Base-by-base conservation (phyloP, 495 filamentous ascomycete species). In the Neurospora sp. region DNA sequence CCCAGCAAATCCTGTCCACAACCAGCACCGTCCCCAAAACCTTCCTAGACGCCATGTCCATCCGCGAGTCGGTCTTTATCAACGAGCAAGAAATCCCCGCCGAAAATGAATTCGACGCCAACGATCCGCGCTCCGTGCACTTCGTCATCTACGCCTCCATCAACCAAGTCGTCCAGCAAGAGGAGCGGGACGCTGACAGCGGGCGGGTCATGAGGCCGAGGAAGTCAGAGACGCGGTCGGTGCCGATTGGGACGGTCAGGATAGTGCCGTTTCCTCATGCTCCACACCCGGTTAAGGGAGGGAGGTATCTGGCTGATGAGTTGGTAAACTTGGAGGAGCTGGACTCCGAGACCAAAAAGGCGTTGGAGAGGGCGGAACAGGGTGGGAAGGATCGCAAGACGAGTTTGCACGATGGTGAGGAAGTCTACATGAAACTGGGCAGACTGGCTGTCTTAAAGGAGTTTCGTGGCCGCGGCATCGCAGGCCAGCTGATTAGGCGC, bases 1-100 rank as follows among this genome's bases (percentile, higher is more conserved):
- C 69, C 5, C 66, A 39, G 2, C 73, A 77, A n/a, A 39, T 39
- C 23, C n/a, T 44, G 14, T 59, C 71, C 14, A 27, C 38, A 4
- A 35, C 14, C 70, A 31, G 75, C n/a, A 74, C 81, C 62, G 80
- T 90, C 70, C 90, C 92, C 0, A 79, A 82, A 20, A 77, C 84
- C 75, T 96, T 97, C 84, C 80, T 85, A 71, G 92, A 94, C 77
- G 92, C 93, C 74, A 92, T 97, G 89, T 77, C 82, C 35, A 88
- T 98, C 70, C 92, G 95, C 70, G 85, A 90, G 72, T 79, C 82
- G 40, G 94, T 98, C 75, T 98, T 93, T 81, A 88, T 94, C 16
- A 72, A 85, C 27, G 94, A 97, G 80, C 94, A 97, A 76, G 75
- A 84, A 12, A 88, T 92, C 38, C 86, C 91, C 0, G 79, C 88